Percentiles rank a stretch among this genome's conserved stretches.
Evolutionary conservation across 345 rosid species (phyloP).

Genomic region (Salix exigua): DNA sequence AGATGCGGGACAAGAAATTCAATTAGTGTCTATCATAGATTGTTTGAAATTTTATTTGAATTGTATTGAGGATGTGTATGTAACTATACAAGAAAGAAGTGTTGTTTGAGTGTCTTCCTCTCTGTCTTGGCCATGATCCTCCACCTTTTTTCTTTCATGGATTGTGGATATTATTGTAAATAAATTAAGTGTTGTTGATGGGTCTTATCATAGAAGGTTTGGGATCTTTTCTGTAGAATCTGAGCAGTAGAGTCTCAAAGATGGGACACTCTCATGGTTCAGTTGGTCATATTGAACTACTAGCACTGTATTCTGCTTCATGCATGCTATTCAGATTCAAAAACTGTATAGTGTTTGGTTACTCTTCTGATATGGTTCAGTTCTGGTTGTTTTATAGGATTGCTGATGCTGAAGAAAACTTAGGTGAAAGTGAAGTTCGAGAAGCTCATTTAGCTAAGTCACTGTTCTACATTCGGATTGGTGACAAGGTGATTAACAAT

Average conservation of each 20-base stretch:
- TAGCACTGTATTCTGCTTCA: not conserved
- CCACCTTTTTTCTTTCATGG: no score
- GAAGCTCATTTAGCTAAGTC: constrained; percentile 99
- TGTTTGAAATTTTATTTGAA: not conserved
- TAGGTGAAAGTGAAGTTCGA: constrained; percentile 97
- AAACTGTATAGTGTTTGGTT: not conserved
- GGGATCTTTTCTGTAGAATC: not conserved
- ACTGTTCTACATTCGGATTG: constrained; percentile 71
- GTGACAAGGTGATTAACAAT: constrained; percentile 62
- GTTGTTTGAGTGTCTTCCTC: no score
- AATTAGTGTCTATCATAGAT: no score
- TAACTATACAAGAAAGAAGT: no score
- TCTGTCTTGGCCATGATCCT: no score
- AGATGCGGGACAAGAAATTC: no score
- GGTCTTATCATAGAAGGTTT: not conserved
- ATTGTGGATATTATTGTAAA: no score
- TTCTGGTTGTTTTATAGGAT: constrained; percentile 48
- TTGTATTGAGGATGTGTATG: no score
- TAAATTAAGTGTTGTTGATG: not conserved
- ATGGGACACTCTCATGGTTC: not conserved
- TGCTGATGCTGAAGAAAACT: constrained; percentile 94
- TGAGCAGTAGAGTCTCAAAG: not conserved
- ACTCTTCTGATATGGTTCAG: not conserved
- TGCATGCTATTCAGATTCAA: not conserved
- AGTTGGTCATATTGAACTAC: not conserved